These are phyloP conservation scores for Diaporthe ampelina DNA, from an alignment of 2,329 filamentous ascomycete genomes.

Conservation along the genomic window DNA sequence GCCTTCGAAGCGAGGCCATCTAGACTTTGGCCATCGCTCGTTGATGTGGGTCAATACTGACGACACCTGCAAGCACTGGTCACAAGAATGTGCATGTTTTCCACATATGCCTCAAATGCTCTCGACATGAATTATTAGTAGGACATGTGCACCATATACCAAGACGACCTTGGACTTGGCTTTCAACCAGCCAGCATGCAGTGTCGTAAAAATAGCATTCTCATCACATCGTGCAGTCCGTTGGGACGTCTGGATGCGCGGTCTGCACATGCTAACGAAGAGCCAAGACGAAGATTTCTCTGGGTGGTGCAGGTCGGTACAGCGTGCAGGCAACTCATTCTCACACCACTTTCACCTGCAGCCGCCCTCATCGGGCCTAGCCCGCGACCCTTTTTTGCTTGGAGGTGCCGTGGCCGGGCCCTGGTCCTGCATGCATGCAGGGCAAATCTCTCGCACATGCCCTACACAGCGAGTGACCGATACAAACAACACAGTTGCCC, in stretches of 20 bases:
- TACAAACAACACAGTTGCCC: background rate
- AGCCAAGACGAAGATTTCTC: background rate
- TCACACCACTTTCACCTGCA: slow-evolving; percentile 18
- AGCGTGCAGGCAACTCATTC: slow-evolving; percentile 10
- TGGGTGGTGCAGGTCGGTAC: background rate
- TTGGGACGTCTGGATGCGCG: background rate
- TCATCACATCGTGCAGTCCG: slow-evolving; percentile 27
- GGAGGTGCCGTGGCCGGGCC: background rate
- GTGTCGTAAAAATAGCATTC: slow-evolving; percentile 31
- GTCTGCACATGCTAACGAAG: slow-evolving; percentile 6
- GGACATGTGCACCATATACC: background rate
- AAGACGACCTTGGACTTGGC: too few species aligned
- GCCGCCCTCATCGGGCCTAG: slow-evolving; percentile 3
- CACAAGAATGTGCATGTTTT: background rate
- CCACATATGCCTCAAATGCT: too few species aligned
- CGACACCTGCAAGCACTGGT: background rate
- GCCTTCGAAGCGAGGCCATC: background rate
- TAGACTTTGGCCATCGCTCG: background rate
- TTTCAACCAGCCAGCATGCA: slow-evolving; percentile 2
- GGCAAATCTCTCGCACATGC: background rate
- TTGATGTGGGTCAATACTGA: background rate
- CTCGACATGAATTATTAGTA: too few species aligned
- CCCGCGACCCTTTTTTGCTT: background rate
- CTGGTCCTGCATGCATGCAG: slow-evolving; percentile 4
- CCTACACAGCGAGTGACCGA: background rate